These are phyloP conservation scores for Globisporangium spiculum DNA, from an alignment of 352 stramenopile genomes.

Conservation along the genomic window DNA sequence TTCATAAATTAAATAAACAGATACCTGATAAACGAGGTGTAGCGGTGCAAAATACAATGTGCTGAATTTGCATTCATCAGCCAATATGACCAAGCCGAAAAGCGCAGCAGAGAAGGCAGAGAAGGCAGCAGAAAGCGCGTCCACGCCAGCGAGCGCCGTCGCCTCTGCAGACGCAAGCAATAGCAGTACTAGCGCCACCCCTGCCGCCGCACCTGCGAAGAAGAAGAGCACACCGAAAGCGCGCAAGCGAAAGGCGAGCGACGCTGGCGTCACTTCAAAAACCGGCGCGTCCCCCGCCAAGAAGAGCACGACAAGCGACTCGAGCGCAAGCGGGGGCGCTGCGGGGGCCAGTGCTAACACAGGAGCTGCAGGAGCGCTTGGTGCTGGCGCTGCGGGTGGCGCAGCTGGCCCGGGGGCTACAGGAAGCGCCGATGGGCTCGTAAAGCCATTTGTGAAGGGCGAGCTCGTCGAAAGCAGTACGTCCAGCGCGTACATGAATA, in stretches of 20 bases:
- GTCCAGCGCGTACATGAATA: slow-evolving; percentile 18
- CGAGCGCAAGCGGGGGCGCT: not conserved
- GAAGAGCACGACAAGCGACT: slow-evolving; percentile 22
- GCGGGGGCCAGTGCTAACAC: not conserved
- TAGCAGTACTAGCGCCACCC: slow-evolving; percentile 10
- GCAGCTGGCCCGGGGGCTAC: slow-evolving; percentile 13
- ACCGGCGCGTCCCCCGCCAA: slow-evolving; percentile 35
- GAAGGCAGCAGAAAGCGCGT: slow-evolving; percentile 8
- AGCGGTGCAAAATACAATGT: not conserved
- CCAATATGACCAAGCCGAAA: slow-evolving; percentile 34
- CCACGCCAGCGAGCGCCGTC: not conserved
- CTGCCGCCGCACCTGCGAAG: slow-evolving; percentile 30
- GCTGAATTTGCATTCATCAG: not conserved
- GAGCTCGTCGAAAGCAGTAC: slow-evolving; percentile 82
- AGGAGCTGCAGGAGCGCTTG: slow-evolving; percentile 10
- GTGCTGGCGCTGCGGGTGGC: slow-evolving; percentile 9
- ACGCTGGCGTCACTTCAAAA: slow-evolving; percentile 39
- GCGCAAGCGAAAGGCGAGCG: slow-evolving; percentile 74
- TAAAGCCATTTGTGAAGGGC: slow-evolving; percentile 78
- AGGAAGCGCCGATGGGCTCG: slow-evolving; percentile 15
- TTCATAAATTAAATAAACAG: not conserved
- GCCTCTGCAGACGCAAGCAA: not conserved
- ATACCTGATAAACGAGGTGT: not conserved
- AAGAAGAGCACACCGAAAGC: slow-evolving; percentile 72
- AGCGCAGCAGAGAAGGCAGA: slow-evolving; percentile 12